Evolutionary conservation across 2,329 filamentous ascomycete species (phyloP).

Genomic region (Arthrobotrys pseudoclavata): DNA sequence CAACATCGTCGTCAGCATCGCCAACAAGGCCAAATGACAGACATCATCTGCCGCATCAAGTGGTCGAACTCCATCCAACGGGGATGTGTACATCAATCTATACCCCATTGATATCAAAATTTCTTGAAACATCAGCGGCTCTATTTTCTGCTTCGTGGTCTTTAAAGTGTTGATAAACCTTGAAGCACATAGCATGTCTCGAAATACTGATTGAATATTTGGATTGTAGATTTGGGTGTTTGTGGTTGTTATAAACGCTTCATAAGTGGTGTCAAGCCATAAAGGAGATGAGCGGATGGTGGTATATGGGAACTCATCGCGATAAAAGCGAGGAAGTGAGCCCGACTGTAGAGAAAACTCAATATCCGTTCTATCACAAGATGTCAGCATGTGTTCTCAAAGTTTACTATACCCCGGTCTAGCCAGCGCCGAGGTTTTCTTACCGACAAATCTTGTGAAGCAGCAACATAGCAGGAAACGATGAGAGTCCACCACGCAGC

Average conservation of each 20-base stretch:
- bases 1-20: slow-evolving; percentile 40
- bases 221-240: slow-evolving; percentile 19
- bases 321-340: slow-evolving; percentile 36
- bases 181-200: slow-evolving; percentile 40
- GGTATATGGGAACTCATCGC: slow-evolving; percentile 47
- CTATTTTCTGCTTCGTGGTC: slow-evolving; percentile 1
- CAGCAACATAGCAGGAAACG: slow-evolving; percentile 25
- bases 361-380: slow-evolving; percentile 37
- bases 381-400: background rate
- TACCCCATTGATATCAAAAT: slow-evolving; percentile 38
- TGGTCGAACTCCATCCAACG: slow-evolving; percentile 4
- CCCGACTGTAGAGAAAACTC: slow-evolving; percentile 48
- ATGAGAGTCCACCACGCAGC: slow-evolving; percentile 31
- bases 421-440: background rate
- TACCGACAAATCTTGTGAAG: slow-evolving; percentile 55
- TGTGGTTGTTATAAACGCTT: slow-evolving; percentile 33
- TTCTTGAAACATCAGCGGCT: slow-evolving; percentile 40
- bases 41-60: slow-evolving; percentile 18
- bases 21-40: slow-evolving; percentile 29
- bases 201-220: slow-evolving; percentile 23
- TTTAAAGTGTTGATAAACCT: slow-evolving; percentile 23
- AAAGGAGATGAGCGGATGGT: slow-evolving; percentile 10
- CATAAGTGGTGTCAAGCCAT: slow-evolving; percentile 19
- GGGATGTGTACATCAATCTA: slow-evolving; percentile 21
- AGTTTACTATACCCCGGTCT: background rate